A percentile compares a stretch with the other conserved stretches of the same genome.
These are phyloP conservation scores for Carallia brachiata DNA, from an alignment of 345 rosid species.

Conservation along the genomic window DNA sequence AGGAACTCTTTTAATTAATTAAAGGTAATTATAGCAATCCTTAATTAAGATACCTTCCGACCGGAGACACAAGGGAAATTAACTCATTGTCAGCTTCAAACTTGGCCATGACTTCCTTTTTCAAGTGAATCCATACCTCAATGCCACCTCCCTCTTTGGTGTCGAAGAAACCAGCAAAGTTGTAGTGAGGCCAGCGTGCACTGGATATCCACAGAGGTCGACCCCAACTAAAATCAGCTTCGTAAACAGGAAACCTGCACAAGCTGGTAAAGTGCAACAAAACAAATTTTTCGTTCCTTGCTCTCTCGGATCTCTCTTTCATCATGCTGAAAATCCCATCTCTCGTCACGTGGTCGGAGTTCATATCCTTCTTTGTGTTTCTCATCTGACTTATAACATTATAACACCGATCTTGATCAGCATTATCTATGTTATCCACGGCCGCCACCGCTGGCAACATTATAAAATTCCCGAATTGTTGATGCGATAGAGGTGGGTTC, in stretches of 20 bases:
- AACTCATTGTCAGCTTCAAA: neutral
- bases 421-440: neutral
- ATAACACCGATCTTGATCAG: neutral
- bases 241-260: slow-evolving; percentile 12
- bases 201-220: slow-evolving; percentile 6
- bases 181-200: neutral
- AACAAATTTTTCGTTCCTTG: neutral
- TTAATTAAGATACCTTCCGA: too few species aligned
- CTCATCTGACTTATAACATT: neutral
- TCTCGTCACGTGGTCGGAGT: neutral
- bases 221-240: slow-evolving; percentile 15
- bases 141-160: neutral
- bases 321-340: neutral
- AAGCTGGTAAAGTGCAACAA: slow-evolving; percentile 6
- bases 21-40: too few species aligned
- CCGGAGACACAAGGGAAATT: too few species aligned
- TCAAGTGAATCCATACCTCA: neutral
- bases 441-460: neutral
- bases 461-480: neutral
- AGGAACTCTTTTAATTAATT: too few species aligned
- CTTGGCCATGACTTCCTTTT: neutral
- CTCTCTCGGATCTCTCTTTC: neutral
- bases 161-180: neutral
- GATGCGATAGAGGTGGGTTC: slow-evolving; percentile 10
- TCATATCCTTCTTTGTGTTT: neutral